Conservation (phyloP, 164 flowering plant genomes). For the Aristolochia contorta region DNA sequence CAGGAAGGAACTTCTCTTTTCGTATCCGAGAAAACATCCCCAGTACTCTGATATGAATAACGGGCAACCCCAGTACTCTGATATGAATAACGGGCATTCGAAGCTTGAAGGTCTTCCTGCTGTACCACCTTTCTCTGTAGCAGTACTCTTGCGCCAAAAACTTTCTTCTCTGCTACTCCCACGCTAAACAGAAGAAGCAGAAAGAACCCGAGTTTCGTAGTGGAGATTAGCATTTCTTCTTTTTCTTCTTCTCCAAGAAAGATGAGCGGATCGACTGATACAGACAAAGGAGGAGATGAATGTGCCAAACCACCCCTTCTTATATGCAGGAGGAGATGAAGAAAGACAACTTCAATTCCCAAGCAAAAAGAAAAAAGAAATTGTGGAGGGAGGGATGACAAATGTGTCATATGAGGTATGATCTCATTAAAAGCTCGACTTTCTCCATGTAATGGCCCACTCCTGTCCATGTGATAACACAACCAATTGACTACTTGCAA, state of each 20-base stretch:
- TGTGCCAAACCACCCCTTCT: background rate
- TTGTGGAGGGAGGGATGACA: background rate
- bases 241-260: background rate
- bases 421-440: background rate
- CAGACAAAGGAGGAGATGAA: background rate
- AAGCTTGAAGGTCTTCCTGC: background rate
- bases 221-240: slow-evolving; percentile 8
- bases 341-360: slow-evolving; percentile 15
- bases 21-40: slow-evolving; percentile 4
- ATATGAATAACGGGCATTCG: background rate
- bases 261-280: background rate
- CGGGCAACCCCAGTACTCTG: background rate
- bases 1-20: slow-evolving; percentile 22
- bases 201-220: slow-evolving; percentile 9
- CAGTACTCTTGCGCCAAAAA: slow-evolving; percentile 9
- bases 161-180: slow-evolving; percentile 4
- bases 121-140: slow-evolving; percentile 7
- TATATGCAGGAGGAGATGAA: background rate
- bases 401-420: background rate
- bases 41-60: background rate
- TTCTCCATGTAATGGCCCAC: slow-evolving; percentile 1
- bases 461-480: slow-evolving; percentile 2
- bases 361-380: slow-evolving; percentile 3
- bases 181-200: slow-evolving; percentile 12
- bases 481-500: background rate